These are phyloP conservation scores for Craterostigma plantagineum DNA, from an alignment of 257 asterid species.

Conservation along the genomic window DNA sequence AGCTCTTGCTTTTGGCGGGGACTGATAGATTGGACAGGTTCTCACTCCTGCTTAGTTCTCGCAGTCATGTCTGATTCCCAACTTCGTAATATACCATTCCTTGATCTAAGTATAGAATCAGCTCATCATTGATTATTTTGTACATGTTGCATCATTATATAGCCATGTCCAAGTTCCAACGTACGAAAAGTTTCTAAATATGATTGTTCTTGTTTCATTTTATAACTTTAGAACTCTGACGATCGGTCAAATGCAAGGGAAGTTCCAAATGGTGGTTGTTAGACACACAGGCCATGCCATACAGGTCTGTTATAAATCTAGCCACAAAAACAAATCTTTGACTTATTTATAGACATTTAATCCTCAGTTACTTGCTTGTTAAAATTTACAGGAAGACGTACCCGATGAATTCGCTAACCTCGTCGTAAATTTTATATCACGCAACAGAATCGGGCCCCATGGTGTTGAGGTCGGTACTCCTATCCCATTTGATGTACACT, in stretches of 20 bases:
- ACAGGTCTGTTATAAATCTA: conserved; percentile 33
- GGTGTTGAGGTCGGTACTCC: conserved; percentile 73
- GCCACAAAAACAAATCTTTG: background rate
- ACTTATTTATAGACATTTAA: background rate
- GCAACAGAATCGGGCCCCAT: conserved; percentile 58
- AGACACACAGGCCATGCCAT: conserved; percentile 94
- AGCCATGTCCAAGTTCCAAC: background rate
- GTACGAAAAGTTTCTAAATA: no score
- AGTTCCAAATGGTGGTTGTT: conserved; percentile 91
- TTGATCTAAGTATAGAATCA: no score
- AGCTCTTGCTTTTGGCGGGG: conserved; percentile 91
- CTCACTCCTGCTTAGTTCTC: no score
- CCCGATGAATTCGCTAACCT: conserved; percentile 74
- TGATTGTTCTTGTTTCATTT: conserved; percentile 1
- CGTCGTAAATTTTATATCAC: conserved; percentile 57
- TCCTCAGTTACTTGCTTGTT: conserved; percentile 4
- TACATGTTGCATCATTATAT: conserved; percentile 2
- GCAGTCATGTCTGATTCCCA: no score
- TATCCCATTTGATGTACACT: no score
- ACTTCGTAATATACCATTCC: no score
- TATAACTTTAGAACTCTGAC: conserved; percentile 59
- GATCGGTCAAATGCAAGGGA: conserved; percentile 97
- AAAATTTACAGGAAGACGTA: conserved; percentile 59
- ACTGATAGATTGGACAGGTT: conserved; percentile 96
- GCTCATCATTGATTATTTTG: background rate